phyloP scores from a whole-genome alignment of 2,329 filamentous ascomycete species.

The Pseudocercospora cruenta region DNA sequence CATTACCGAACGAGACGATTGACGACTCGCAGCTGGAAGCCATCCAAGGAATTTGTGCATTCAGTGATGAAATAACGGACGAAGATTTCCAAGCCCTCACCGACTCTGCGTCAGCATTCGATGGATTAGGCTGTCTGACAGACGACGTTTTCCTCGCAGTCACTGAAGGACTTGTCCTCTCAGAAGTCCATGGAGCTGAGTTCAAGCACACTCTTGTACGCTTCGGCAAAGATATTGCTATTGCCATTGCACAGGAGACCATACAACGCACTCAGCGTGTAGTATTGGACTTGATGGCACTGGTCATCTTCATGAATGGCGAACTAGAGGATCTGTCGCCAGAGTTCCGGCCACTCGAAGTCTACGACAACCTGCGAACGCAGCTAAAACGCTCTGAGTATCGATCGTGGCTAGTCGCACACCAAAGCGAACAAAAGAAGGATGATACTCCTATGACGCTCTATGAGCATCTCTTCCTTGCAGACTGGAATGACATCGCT shows the following conservation, averaged over 20 bases:
- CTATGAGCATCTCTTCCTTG: slow-evolving; percentile 46
- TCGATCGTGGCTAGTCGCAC: slow-evolving; percentile 65
- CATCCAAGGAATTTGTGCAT: slow-evolving; percentile 78
- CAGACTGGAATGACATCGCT: slow-evolving; percentile 39
- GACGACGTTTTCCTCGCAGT: slow-evolving; percentile 57
- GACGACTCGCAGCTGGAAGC: slow-evolving; percentile 70
- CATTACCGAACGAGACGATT: slow-evolving; percentile 38
- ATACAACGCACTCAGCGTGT: slow-evolving; percentile 72
- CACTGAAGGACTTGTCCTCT: slow-evolving; percentile 52
- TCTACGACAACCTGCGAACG: slow-evolving; percentile 71
- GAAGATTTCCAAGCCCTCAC: slow-evolving; percentile 76
- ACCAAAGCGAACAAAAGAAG: slow-evolving; percentile 22
- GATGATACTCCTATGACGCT: slow-evolving; percentile 36
- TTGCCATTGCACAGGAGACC: slow-evolving; percentile 78
- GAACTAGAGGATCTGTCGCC: slow-evolving; percentile 72
- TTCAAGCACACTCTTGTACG: slow-evolving; percentile 62
- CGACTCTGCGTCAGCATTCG: slow-evolving; percentile 67
- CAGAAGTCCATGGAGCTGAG: slow-evolving; percentile 44
- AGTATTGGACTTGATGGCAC: slow-evolving; percentile 78
- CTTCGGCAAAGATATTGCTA: slow-evolving; percentile 74
- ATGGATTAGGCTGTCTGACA: slow-evolving; percentile 56
- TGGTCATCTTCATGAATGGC: slow-evolving; percentile 84
- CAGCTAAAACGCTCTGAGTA: slow-evolving; percentile 75
- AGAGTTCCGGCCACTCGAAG: slow-evolving; percentile 63
- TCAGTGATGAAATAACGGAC: slow-evolving; percentile 78